Percentiles rank a stretch among this genome's conserved stretches.
Evolutionary conservation across 495 filamentous ascomycete species (phyloP).

Genomic region (Hypoxylon intermedium): DNA sequence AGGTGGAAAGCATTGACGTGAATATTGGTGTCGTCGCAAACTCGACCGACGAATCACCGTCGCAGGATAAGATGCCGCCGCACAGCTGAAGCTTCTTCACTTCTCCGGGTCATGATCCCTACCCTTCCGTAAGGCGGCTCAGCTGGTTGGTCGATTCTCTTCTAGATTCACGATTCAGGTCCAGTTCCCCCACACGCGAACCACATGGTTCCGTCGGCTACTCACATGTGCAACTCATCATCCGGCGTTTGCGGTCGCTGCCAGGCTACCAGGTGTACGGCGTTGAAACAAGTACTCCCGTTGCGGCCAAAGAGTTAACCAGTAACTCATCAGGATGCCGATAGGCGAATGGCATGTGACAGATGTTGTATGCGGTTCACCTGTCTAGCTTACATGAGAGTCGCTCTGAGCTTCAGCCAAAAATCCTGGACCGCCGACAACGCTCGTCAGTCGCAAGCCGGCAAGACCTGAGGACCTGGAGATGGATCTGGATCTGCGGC

Average conservation of each 20-base stretch:
- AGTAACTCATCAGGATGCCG: slow-evolving; percentile 5
- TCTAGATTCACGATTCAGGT: slow-evolving; percentile 31
- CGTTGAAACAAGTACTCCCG: too few species aligned
- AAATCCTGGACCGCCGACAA: slow-evolving; percentile 20
- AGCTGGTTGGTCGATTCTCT: slow-evolving; percentile 20
- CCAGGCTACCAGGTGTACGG: not conserved
- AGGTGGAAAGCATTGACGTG: slow-evolving; percentile 25
- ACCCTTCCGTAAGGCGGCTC: slow-evolving; percentile 25
- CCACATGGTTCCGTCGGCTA: slow-evolving; percentile 24
- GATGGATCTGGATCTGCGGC: slow-evolving; percentile 17
- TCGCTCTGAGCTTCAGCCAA: not conserved
- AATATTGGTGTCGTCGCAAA: slow-evolving; percentile 39
- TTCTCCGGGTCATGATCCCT: slow-evolving; percentile 32
- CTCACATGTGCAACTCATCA: slow-evolving; percentile 25
- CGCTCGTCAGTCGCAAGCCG: slow-evolving; percentile 20
- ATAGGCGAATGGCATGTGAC: slow-evolving; percentile 6
- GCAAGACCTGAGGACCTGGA: slow-evolving; percentile 1
- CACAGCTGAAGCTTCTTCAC: slow-evolving; percentile 24
- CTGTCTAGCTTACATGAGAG: not conserved
- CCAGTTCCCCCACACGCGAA: slow-evolving; percentile 25
- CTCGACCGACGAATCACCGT: slow-evolving; percentile 27
- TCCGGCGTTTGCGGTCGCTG: slow-evolving; percentile 1
- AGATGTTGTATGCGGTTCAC: slow-evolving; percentile 14
- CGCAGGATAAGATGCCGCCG: slow-evolving; percentile 39
- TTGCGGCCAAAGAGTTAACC: slow-evolving; percentile 1